Percentiles rank a stretch among this genome's conserved stretches.
These are phyloP conservation scores for Aspergillus bertholletiae DNA, from an alignment of 495 filamentous ascomycete genomes.

Conservation along the genomic window DNA sequence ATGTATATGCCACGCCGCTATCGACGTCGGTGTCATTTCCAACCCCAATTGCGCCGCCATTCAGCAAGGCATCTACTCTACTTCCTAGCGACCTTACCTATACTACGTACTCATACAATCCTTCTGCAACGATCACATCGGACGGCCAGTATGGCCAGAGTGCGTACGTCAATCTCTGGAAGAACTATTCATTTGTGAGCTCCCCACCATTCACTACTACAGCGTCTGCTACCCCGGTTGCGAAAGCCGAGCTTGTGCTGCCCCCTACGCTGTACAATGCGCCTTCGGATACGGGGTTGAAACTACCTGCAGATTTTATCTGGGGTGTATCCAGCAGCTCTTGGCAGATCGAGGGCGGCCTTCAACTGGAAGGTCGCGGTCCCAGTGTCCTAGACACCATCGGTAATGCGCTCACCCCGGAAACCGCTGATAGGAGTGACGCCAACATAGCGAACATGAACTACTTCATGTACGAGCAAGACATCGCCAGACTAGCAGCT, in stretches of 20 bases:
- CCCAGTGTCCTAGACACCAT: constrained; percentile 33
- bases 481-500: constrained; percentile 43
- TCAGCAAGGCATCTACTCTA: constrained; percentile 4
- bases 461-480: constrained; percentile 51
- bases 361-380: constrained; percentile 39
- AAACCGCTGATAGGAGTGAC: background rate
- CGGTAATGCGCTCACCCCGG: constrained; percentile 13
- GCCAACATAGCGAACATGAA: constrained; percentile 43
- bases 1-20: constrained; percentile 3
- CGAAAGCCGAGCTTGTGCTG: constrained; percentile 30
- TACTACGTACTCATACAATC: constrained; percentile 3
- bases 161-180: constrained; percentile 34
- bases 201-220: constrained; percentile 30
- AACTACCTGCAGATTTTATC: constrained; percentile 42
- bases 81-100: constrained; percentile 1
- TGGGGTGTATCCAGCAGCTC: constrained; percentile 51
- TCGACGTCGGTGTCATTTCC: constrained; percentile 2
- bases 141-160: constrained; percentile 30
- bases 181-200: constrained; percentile 23
- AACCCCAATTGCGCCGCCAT: constrained; percentile 3
- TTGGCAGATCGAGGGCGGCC: constrained; percentile 47
- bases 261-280: constrained; percentile 30
- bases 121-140: background rate
- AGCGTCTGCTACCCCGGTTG: constrained; percentile 30
- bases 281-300: constrained; percentile 22